A percentile compares a stretch with the other conserved stretches of the same genome.
These are phyloP conservation scores for Lecanosticta acicola DNA, from an alignment of 2,329 filamentous ascomycete genomes.

Conservation along the genomic window DNA sequence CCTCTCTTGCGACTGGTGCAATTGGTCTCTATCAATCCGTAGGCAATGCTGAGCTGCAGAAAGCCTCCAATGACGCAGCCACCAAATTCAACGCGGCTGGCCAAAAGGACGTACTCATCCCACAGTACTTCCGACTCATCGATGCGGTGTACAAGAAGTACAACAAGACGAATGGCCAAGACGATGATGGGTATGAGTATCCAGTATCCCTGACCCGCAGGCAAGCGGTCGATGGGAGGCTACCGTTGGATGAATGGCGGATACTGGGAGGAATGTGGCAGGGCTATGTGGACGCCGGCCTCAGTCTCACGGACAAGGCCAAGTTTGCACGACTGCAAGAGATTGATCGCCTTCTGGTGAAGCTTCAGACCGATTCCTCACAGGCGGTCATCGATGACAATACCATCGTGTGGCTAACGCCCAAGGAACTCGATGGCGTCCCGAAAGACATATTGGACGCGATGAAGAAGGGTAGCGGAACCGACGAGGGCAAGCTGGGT, in stretches of 20 bases:
- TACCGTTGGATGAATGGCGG: slow-evolving; percentile 52
- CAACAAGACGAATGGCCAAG: background rate
- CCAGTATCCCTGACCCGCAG: background rate
- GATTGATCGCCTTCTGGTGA: slow-evolving; percentile 69
- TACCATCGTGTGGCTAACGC: slow-evolving; percentile 68
- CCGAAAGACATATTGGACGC: slow-evolving; percentile 60
- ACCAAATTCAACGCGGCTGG: slow-evolving; percentile 54
- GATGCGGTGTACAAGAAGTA: slow-evolving; percentile 44
- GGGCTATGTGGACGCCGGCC: slow-evolving; percentile 66
- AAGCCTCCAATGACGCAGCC: slow-evolving; percentile 41
- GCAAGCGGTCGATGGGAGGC: slow-evolving; percentile 38
- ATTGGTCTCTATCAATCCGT: slow-evolving; percentile 43
- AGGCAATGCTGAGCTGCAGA: slow-evolving; percentile 38
- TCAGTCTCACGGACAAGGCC: slow-evolving; percentile 60
- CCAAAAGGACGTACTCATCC: slow-evolving; percentile 70
- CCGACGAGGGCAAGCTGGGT: slow-evolving; percentile 59
- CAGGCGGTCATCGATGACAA: slow-evolving; percentile 56
- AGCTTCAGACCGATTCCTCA: slow-evolving; percentile 43
- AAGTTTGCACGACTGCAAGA: slow-evolving; percentile 73
- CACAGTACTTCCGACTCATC: slow-evolving; percentile 63
- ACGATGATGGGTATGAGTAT: background rate
- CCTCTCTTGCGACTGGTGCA: slow-evolving; percentile 45
- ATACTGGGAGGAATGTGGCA: slow-evolving; percentile 69
- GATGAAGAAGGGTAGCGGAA: slow-evolving; percentile 65
- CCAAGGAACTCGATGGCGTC: slow-evolving; percentile 65